phyloP scores from a whole-genome alignment of 768 basidiomycete species.

The Xerocomus brunneocitrinus region DNA sequence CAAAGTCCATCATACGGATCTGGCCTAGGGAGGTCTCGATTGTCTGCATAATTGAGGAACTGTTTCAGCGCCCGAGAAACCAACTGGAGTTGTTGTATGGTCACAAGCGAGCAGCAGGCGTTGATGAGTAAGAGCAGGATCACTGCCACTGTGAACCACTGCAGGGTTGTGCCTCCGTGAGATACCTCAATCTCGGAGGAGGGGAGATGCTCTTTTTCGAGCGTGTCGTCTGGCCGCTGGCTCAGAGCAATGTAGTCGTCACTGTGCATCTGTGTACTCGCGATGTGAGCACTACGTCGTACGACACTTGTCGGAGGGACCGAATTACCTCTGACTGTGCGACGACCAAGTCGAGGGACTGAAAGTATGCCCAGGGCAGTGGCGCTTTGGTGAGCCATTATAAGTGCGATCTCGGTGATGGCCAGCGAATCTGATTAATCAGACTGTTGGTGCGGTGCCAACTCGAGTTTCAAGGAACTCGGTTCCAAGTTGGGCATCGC shows the following conservation, averaged over 20 bases:
- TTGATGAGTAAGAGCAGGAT: conserved; percentile 23
- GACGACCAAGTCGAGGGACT: too few relatives aligned
- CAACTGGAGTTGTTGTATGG: conserved; percentile 13
- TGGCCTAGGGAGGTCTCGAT: conserved; percentile 27
- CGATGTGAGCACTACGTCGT: background rate
- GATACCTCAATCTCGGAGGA: conserved; percentile 5
- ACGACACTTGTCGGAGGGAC: background rate
- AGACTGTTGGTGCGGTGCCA: too few relatives aligned
- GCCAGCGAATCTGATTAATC: too few relatives aligned
- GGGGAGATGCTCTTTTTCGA: background rate
- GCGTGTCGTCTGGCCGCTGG: background rate
- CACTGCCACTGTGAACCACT: conserved; percentile 15
- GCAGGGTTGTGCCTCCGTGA: background rate
- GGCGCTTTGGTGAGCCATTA: too few relatives aligned
- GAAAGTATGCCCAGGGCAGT: too few relatives aligned
- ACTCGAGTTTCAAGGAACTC: too few relatives aligned
- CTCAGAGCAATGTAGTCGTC: conserved; percentile 9
- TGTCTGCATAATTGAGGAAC: conserved; percentile 18
- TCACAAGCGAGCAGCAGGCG: conserved; percentile 17
- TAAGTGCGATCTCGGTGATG: too few relatives aligned
- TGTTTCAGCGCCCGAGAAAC: conserved; percentile 16
- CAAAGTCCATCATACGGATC: conserved; percentile 30
- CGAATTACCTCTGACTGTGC: too few relatives aligned
- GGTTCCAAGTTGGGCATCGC: background rate
- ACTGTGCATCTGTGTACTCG: conserved; percentile 14